phyloP scores from a whole-genome alignment of 192 early-diverging fungal genomes.

The Backusella westeae region DNA sequence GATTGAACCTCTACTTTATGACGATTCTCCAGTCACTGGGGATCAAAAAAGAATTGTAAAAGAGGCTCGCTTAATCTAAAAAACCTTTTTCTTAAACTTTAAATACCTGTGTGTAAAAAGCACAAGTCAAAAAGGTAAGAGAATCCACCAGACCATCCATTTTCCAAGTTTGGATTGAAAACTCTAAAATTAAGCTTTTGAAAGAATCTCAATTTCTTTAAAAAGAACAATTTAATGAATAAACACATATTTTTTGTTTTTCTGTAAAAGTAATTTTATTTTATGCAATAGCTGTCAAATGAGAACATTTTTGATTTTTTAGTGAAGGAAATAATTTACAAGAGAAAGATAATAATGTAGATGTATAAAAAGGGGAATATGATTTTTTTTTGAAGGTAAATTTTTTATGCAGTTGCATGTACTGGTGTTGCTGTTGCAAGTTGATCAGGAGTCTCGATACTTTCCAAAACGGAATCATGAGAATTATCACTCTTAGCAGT shows the following conservation, averaged over 20 bases:
- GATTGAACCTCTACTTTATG: constrained; percentile 61
- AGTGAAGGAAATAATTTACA: neutral
- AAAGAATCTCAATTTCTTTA: neutral
- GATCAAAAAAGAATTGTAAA: constrained; percentile 27
- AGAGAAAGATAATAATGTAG: neutral
- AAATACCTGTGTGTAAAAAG: too few relatives aligned
- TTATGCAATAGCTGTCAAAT: constrained; percentile 4
- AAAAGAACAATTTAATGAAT: neutral
- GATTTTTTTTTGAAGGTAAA: neutral
- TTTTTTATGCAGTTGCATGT: constrained; percentile 4
- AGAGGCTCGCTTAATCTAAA: too few relatives aligned
- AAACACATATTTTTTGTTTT: neutral
- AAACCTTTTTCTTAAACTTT: too few relatives aligned
- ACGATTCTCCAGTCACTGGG: constrained; percentile 59
- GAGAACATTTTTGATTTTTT: neutral
- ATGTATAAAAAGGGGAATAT: constrained; percentile 3
- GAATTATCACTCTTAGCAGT: constrained; percentile 59
- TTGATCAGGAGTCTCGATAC: constrained; percentile 51
- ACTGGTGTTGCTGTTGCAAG: constrained; percentile 24
- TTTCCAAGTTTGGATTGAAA: neutral
- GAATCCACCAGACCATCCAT: too few relatives aligned
- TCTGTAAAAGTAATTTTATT: constrained; percentile 5
- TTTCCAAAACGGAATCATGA: constrained; percentile 48
- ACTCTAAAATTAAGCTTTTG: neutral
- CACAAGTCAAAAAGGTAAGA: too few relatives aligned